phyloP scores from a whole-genome alignment of 1,139 yeast species.

The Kodamaea arcana region DNA sequence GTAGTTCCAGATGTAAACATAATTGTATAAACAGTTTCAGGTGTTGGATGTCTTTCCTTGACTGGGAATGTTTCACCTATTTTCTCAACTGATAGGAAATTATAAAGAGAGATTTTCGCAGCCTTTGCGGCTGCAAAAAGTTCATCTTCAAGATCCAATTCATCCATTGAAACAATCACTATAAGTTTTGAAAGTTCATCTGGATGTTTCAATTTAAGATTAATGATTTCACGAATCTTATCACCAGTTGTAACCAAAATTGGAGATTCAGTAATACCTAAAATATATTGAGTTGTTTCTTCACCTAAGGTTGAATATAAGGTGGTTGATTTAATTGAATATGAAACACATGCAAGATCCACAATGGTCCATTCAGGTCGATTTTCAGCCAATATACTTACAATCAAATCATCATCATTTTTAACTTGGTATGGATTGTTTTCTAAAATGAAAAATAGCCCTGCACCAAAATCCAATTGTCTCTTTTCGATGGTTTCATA shows the following conservation, averaged over 20 bases:
- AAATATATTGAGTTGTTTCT: slow-evolving; percentile 53
- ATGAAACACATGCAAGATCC: slow-evolving; percentile 55
- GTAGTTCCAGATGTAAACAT: slow-evolving; percentile 40
- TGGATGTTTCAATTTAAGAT: slow-evolving; percentile 26
- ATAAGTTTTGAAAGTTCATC: slow-evolving; percentile 18
- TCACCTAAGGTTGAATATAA: slow-evolving; percentile 65
- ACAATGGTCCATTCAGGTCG: slow-evolving; percentile 57
- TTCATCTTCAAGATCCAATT: slow-evolving; percentile 19
- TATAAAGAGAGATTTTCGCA: slow-evolving; percentile 24
- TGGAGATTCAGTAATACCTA: slow-evolving; percentile 54
- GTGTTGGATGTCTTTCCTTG: slow-evolving; percentile 18
- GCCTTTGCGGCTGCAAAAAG: slow-evolving; percentile 20
- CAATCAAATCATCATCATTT: slow-evolving; percentile 35
- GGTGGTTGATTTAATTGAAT: slow-evolving; percentile 53
- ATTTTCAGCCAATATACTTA: slow-evolving; percentile 54
- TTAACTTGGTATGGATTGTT: slow-evolving; percentile 36
- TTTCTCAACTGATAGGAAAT: slow-evolving; percentile 28
- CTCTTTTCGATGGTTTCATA: slow-evolving; percentile 40
- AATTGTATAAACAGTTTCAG: slow-evolving; percentile 22
- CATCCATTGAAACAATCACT: slow-evolving; percentile 49
- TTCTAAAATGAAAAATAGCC: slow-evolving; percentile 51
- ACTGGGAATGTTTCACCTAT: slow-evolving; percentile 21
- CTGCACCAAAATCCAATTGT: slow-evolving; percentile 57
- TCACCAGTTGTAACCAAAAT: slow-evolving; percentile 48
- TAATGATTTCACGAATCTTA: slow-evolving; percentile 40